phyloP scores from a whole-genome alignment of 192 early-diverging fungal species.

The Umbelopsis isabellina region DNA sequence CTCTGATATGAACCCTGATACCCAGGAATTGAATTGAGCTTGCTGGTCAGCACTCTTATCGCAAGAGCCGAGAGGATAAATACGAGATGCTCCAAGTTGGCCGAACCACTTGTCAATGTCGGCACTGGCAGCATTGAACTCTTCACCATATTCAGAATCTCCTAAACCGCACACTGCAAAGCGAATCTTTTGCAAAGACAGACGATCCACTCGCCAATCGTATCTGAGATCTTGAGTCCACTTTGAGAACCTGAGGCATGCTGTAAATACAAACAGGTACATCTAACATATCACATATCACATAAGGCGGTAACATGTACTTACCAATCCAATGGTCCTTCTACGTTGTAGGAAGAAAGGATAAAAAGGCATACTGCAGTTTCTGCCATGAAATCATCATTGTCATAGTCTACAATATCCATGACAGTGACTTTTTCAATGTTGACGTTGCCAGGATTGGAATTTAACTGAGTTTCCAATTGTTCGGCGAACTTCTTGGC shows the following conservation, averaged over 20 bases:
- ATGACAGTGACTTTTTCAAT: conserved; percentile 43
- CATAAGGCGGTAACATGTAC: neutral
- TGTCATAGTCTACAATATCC: conserved; percentile 68
- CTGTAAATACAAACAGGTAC: neutral
- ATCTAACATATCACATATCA: neutral
- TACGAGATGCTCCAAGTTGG: conserved; percentile 61
- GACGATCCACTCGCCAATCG: conserved; percentile 64
- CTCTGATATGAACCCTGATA: conserved; percentile 40
- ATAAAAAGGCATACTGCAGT: conserved; percentile 62
- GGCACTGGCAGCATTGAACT: conserved; percentile 59
- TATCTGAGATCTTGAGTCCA: conserved; percentile 65
- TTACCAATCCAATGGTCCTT: conserved; percentile 68
- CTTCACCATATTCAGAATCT: conserved; percentile 67
- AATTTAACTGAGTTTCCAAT: conserved; percentile 36
- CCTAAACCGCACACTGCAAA: conserved; percentile 76
- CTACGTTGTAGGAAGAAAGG: conserved; percentile 68
- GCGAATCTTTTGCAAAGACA: conserved; percentile 51
- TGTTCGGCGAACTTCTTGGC: conserved; percentile 52
- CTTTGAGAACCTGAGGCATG: conserved; percentile 49
- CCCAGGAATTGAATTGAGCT: conserved; percentile 30
- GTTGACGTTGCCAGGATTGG: conserved; percentile 28
- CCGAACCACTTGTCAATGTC: conserved; percentile 62
- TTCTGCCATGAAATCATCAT: conserved; percentile 60
- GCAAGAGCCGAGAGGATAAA: conserved; percentile 63
- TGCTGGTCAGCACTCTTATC: conserved; percentile 55